phyloP scores from a whole-genome alignment of 1,139 yeast genomes.

The Saccharomycopsis hybrid region DNA sequence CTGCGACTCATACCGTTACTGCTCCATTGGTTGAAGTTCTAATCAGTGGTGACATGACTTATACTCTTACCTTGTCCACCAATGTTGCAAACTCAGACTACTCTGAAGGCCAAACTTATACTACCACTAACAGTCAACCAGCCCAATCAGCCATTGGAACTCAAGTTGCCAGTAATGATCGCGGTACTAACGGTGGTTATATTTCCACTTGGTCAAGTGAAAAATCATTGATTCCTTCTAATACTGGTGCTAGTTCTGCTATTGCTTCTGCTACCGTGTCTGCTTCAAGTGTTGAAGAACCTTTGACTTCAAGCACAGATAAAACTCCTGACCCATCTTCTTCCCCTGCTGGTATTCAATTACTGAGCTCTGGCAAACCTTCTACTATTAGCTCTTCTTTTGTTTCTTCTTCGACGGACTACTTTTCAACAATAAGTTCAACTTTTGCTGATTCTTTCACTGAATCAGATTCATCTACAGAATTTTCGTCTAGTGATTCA shows the following conservation, averaged over 20 bases:
- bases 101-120: conserved; percentile 27
- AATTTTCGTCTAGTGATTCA: conserved; percentile 25
- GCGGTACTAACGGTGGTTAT: conserved; percentile 5
- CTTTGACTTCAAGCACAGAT: conserved; percentile 12
- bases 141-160: conserved; percentile 21
- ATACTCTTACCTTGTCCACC: conserved; percentile 44
- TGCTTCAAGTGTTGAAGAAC: conserved; percentile 18
- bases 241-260: conserved; percentile 24
- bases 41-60: conserved; percentile 55
- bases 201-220: conserved; percentile 6
- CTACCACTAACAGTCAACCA: conserved; percentile 23
- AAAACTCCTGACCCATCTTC: conserved; percentile 6
- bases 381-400: too few relatives aligned
- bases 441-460: conserved; percentile 3
- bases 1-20: conserved; percentile 52
- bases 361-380: too few relatives aligned
- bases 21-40: conserved; percentile 67
- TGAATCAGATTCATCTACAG: conserved; percentile 26
- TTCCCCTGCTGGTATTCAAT: too few relatives aligned
- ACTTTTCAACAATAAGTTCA: too few relatives aligned
- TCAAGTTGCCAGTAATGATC: conserved; percentile 13
- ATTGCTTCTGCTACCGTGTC: conserved; percentile 7
- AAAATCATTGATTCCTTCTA: conserved; percentile 11
- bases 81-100: conserved; percentile 28
- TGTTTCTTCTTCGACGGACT: too few relatives aligned